These are phyloP conservation scores for Podospora appendiculata DNA, from an alignment of 495 filamentous ascomycete genomes.

Conservation along the genomic window DNA sequence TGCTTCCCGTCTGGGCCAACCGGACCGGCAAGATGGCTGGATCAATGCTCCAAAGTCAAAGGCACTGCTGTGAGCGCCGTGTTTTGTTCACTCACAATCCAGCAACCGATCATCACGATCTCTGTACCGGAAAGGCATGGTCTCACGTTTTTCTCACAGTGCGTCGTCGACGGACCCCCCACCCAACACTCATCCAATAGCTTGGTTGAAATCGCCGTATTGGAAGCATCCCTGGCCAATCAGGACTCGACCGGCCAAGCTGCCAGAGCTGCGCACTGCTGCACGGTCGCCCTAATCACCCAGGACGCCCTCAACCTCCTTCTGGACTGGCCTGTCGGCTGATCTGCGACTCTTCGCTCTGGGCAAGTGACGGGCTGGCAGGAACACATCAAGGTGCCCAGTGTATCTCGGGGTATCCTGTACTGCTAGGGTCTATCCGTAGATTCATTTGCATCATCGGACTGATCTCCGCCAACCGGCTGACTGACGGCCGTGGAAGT, in stretches of 20 bases:
- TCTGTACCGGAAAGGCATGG: not conserved
- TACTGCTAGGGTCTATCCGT: too few species aligned
- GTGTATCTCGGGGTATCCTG: too few species aligned
- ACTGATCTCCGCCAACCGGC: too few species aligned
- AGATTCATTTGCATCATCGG: too few species aligned
- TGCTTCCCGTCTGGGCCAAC: too few species aligned
- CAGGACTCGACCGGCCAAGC: constrained; percentile 2
- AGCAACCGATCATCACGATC: not conserved
- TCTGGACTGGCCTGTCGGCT: constrained; percentile 3
- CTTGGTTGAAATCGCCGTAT: not conserved
- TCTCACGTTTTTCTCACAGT: not conserved
- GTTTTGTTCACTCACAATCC: not conserved
- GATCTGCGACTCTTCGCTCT: constrained; percentile 4
- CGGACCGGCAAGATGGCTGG: not conserved
- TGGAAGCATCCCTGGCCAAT: constrained; percentile 8
- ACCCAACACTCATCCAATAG: constrained; percentile 5
- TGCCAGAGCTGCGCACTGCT: constrained; percentile 1
- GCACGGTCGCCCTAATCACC: constrained; percentile 3
- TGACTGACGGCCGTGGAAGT: constrained; percentile 19
- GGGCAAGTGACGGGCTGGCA: too few species aligned
- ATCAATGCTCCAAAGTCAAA: not conserved
- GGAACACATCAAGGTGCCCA: too few species aligned
- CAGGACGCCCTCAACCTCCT: not conserved
- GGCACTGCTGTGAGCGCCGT: too few species aligned
- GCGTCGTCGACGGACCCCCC: not conserved